Conservation (phyloP, 108 stramenopile genomes). For the Chaetoceros muelleri region DNA sequence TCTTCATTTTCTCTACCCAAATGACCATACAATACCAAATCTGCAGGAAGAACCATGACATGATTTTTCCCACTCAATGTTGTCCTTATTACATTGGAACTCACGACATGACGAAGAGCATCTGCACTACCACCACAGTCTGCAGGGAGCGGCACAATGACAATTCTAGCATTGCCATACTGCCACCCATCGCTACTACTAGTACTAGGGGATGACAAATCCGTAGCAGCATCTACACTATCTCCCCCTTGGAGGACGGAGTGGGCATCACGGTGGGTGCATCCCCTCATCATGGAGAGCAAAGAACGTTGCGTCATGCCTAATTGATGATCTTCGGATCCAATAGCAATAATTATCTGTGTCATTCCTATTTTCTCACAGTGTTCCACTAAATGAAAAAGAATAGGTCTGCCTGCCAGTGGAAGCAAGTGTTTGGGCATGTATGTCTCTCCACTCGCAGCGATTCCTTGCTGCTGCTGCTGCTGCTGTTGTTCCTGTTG, state of each 20-base stretch:
- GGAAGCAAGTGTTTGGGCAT: slow-evolving; percentile 69
- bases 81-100: not conserved
- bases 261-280: too few species aligned
- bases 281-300: not conserved
- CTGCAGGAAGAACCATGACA: slow-evolving; percentile 59
- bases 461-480: not conserved
- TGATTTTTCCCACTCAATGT: slow-evolving; percentile 9
- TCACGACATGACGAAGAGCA: slow-evolving; percentile 52
- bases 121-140: slow-evolving; percentile 59
- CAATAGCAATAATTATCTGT: slow-evolving; percentile 39
- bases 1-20: slow-evolving; percentile 7
- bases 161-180: slow-evolving; percentile 14
- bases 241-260: slow-evolving; percentile 5
- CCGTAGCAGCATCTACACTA: not conserved
- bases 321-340: slow-evolving; percentile 29
- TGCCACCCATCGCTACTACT: not conserved
- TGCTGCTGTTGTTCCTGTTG: not conserved
- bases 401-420: slow-evolving; percentile 30
- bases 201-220: not conserved
- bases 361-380: slow-evolving; percentile 20
- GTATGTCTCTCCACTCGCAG: not conserved
- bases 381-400: slow-evolving; percentile 30
- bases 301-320: slow-evolving; percentile 44
- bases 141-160: slow-evolving; percentile 29
- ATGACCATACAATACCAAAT: slow-evolving; percentile 43